These are phyloP conservation scores for Puccinellia tenuiflora DNA, from an alignment of 176 grass and related monocot species.

Conservation along the genomic window DNA sequence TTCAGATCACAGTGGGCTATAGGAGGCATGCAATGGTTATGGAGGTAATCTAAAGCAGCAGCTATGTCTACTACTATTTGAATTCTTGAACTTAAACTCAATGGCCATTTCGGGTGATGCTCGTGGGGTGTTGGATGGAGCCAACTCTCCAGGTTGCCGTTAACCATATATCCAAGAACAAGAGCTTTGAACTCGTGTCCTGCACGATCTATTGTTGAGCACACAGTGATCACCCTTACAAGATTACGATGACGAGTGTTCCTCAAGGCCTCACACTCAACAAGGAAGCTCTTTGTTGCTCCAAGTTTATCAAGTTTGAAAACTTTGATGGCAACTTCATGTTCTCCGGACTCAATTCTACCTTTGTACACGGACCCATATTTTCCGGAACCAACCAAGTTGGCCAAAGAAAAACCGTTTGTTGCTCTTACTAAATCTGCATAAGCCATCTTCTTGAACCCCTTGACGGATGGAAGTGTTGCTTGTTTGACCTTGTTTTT, in stretches of 20 bases:
- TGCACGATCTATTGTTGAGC: slow-evolving; percentile 20
- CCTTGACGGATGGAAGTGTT: not conserved
- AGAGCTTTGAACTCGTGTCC: slow-evolving; percentile 59
- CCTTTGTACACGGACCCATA: slow-evolving; percentile 49
- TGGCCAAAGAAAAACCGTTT: slow-evolving; percentile 14
- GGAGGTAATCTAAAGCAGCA: slow-evolving; percentile 46
- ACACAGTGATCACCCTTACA: slow-evolving; percentile 29
- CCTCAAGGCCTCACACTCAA: slow-evolving; percentile 50
- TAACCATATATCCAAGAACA: slow-evolving; percentile 38
- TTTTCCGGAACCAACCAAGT: slow-evolving; percentile 33
- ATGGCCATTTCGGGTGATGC: not conserved
- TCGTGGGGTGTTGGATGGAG: slow-evolving; percentile 20
- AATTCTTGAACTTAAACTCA: slow-evolving; percentile 33
- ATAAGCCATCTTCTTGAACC: slow-evolving; percentile 27
- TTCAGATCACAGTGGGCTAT: slow-evolving; percentile 57
- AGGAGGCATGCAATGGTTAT: slow-evolving; percentile 23
- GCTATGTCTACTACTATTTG: slow-evolving; percentile 38
- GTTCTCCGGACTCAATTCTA: not conserved
- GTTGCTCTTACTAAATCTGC: slow-evolving; percentile 33
- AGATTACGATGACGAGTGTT: slow-evolving; percentile 53
- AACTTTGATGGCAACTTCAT: slow-evolving; percentile 40
- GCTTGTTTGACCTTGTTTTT: not conserved
- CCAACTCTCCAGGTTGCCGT: slow-evolving; percentile 50
- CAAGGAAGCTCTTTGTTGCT: slow-evolving; percentile 26
- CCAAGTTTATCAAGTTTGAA: slow-evolving; percentile 37